Evolutionary conservation across 2,329 filamentous ascomycete species (phyloP), one percentile per base, ranked within the genome.

Genomic region (Ceratocystis destructans): DNA sequence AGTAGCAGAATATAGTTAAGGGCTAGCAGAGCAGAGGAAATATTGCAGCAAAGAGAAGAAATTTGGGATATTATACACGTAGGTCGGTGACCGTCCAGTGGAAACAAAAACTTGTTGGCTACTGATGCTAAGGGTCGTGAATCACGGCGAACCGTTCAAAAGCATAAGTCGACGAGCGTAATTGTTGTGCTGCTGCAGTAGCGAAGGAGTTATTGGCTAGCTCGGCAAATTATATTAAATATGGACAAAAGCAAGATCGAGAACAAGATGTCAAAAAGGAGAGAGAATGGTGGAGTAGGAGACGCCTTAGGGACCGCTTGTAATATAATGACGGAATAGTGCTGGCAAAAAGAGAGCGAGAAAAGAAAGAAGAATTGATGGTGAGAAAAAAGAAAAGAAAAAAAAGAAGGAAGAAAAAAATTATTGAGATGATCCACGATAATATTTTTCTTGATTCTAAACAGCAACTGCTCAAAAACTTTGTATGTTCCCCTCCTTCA

Each of bases 401-500:
- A 20, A 22, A 53, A 25, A 31, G 28, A 28, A 33, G 20, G 28
- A 33, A 57, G 28, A 31, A 57, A 57, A 57, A 57, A 57, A 57
- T 31, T 57, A 12, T 28, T 28, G 25, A 28, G 53, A 57, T 57
- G 53, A 57, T 57, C 25, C 53, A 57, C 53, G 53, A 57, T 57
- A 57, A 31, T 57, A 57, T 57, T 57, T 57, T 57, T 53, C 48
- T 57, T 17, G 53, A 20, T 8, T 57, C 22, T 31, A 57, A 57
- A 33, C 25, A 57, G 53, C 53, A 57, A 57, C 53, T 57, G 5
- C 53, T 12, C 53, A 57, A 57, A 57, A 57, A 57, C 22, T 57
- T 31, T 57, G 53, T 57, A 57, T 10, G 53, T 57, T 28, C 48
- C 48, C 53, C 53, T 57, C 53, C 53, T 57, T 33, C 53, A 57